phyloP scores from a whole-genome alignment of 768 basidiomycete genomes.

The Rhodotorula diobovata region DNA sequence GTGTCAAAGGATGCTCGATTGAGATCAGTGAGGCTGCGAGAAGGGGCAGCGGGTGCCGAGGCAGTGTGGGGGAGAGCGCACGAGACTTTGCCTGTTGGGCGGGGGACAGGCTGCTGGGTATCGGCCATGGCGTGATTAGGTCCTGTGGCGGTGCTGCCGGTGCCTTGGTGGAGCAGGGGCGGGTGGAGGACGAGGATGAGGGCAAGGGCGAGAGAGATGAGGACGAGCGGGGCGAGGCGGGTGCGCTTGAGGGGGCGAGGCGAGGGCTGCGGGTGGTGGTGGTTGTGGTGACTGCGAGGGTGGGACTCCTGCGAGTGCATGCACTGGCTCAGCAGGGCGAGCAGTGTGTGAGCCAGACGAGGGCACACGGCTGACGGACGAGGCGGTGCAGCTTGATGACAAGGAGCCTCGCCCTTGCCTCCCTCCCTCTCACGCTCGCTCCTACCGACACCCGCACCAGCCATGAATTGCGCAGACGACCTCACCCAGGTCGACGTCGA shows the following conservation, averaged over 20 bases:
- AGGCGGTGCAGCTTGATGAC: neutral
- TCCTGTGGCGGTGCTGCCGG: neutral
- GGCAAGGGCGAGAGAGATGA: neutral
- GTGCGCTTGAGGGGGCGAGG: neutral
- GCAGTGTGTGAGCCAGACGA: neutral
- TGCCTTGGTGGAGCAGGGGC: neutral
- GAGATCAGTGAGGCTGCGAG: neutral
- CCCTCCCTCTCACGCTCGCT: too few relatives aligned
- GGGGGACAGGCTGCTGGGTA: neutral
- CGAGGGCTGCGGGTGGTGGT: neutral
- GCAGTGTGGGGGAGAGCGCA: neutral
- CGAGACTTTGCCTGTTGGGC: neutral
- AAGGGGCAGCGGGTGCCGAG: neutral
- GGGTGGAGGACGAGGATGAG: conserved; percentile 37
- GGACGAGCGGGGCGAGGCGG: neutral
- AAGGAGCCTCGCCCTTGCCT: too few relatives aligned
- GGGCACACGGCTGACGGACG: neutral
- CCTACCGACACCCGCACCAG: neutral
- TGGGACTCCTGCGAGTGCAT: neutral
- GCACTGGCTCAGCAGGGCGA: neutral
- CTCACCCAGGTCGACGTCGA: conserved; percentile 28
- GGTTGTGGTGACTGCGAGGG: neutral
- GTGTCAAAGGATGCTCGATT: too few relatives aligned
- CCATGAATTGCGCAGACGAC: conserved; percentile 35
- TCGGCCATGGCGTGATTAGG: conserved; percentile 54